Evolutionary conservation across 257 asterid species (phyloP).

Genomic region (Solanum okadae): DNA sequence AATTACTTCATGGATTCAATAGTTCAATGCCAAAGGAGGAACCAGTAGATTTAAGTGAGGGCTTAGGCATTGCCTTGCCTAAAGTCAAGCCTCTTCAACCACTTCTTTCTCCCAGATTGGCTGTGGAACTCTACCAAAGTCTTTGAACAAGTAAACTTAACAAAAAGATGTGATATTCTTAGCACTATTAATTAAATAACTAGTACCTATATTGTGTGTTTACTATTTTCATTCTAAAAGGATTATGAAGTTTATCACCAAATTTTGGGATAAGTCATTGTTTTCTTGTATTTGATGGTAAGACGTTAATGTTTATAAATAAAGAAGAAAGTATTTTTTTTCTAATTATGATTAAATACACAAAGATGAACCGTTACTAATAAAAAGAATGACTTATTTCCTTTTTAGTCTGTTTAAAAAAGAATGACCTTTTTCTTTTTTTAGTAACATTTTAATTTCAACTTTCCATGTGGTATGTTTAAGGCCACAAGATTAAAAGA

Average conservation of each 20-base stretch:
- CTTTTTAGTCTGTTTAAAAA: too few species aligned
- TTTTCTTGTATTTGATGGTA: background rate
- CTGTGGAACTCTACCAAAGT: constrained; percentile 14
- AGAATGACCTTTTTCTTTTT: too few species aligned
- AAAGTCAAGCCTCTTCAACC: constrained; percentile 39
- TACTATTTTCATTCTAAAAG: background rate
- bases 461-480: too few species aligned
- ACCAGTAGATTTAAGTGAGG: constrained; percentile 45
- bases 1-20: constrained; percentile 43
- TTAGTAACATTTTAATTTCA: too few species aligned
- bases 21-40: constrained; percentile 9
- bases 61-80: constrained; percentile 37
- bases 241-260: background rate
- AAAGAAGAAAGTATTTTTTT: background rate
- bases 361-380: background rate
- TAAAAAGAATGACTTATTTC: too few species aligned
- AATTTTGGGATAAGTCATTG: background rate
- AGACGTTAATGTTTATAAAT: background rate
- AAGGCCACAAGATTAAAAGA: too few species aligned
- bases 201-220: background rate
- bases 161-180: background rate
- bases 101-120: constrained; percentile 32
- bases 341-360: background rate
- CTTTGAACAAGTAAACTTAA: background rate
- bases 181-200: background rate